A percentile compares a stretch with the other conserved stretches of the same genome.
Evolutionary conservation across 2,329 filamentous ascomycete species (phyloP).

Genomic region (Drechslera avenae): DNA sequence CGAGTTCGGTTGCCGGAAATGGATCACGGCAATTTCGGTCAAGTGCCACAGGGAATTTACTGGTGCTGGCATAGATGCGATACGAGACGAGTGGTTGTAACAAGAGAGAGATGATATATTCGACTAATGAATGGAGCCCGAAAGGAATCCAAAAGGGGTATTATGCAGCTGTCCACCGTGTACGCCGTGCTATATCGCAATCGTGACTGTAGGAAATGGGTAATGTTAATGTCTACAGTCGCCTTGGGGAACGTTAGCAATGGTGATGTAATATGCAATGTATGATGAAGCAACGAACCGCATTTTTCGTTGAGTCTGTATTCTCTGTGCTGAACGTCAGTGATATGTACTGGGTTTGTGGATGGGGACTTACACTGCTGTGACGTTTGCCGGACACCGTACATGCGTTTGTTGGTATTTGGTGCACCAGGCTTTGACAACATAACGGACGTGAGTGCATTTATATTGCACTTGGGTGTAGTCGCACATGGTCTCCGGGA

Average conservation of each 20-base stretch:
- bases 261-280: neutral
- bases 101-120: constrained; percentile 34
- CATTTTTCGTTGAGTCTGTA: constrained; percentile 56
- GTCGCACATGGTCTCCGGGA: constrained; percentile 58
- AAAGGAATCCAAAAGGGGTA: constrained; percentile 39
- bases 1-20: neutral
- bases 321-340: constrained; percentile 44
- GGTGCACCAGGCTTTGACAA: constrained; percentile 62
- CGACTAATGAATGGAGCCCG: constrained; percentile 26
- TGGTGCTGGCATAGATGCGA: too few species aligned
- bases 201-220: constrained; percentile 13
- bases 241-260: constrained; percentile 33
- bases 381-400: constrained; percentile 61
- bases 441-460: constrained; percentile 61
- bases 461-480: constrained; percentile 64
- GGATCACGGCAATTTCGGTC: too few species aligned
- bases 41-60: too few species aligned
- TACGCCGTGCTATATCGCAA: constrained; percentile 40
- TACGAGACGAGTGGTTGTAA: constrained; percentile 10
- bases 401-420: constrained; percentile 61
- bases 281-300: constrained; percentile 41
- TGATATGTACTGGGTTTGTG: neutral
- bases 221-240: constrained; percentile 35
- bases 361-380: constrained; percentile 51
- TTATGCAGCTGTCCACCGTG: constrained; percentile 35